Percentiles rank a stretch among this genome's conserved stretches.
phyloP scores from a whole-genome alignment of 805 yeast species.

The Cyberlindnera veronae region DNA sequence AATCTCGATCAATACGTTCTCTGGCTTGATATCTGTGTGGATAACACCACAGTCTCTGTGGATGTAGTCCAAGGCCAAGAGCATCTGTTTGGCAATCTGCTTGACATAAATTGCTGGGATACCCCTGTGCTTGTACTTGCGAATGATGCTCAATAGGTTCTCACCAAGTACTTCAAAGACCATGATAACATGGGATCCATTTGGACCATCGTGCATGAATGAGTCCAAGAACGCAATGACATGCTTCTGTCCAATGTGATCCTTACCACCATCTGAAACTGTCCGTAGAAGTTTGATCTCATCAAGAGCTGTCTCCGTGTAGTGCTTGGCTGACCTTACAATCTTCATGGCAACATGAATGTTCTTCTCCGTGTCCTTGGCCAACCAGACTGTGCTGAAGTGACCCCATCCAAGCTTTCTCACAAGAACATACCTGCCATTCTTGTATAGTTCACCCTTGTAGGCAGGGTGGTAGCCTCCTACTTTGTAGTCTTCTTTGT shows the following conservation, averaged over 20 bases:
- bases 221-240: conserved; percentile 79
- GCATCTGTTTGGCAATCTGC: conserved; percentile 75
- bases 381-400: conserved; percentile 94
- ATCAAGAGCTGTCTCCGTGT: conserved; percentile 91
- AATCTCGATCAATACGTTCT: conserved; percentile 72
- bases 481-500: conserved; percentile 73
- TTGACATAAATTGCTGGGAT: conserved; percentile 75
- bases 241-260: conserved; percentile 78
- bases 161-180: conserved; percentile 97
- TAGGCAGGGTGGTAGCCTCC: conserved; percentile 97
- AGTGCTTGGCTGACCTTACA: conserved; percentile 86
- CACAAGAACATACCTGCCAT: conserved; percentile 71
- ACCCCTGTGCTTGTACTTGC: conserved; percentile 73
- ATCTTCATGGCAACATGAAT: conserved; percentile 91
- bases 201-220: conserved; percentile 82
- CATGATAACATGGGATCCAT: conserved; percentile 94
- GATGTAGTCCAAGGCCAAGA: conserved; percentile 67
- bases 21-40: conserved; percentile 73
- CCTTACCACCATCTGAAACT: conserved; percentile 56
- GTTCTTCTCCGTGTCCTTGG: conserved; percentile 53
- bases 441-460: conserved; percentile 80
- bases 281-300: conserved; percentile 78
- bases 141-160: conserved; percentile 78
- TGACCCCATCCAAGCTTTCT: conserved; percentile 99
- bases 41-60: conserved; percentile 73